phyloP scores from a whole-genome alignment of 1,284 basidiomycete genomes.

The Ustilago esculenta region DNA sequence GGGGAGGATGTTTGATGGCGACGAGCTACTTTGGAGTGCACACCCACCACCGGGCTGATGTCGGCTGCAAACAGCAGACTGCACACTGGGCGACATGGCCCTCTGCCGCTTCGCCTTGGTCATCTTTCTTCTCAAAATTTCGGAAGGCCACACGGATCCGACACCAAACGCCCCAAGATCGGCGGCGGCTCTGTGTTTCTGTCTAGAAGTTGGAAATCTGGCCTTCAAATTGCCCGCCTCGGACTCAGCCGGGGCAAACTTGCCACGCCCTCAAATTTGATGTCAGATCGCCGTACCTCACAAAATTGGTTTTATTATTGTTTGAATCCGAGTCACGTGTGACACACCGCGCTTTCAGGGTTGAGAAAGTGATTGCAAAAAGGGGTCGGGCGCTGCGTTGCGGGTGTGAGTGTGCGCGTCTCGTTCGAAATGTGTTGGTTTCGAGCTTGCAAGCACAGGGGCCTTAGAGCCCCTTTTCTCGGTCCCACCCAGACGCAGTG shows the following conservation, averaged over 20 bases:
- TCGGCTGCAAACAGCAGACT: neutral
- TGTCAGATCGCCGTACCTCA: no score
- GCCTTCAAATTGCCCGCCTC: neutral
- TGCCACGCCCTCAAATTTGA: no score
- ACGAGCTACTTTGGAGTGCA: constrained; percentile 1
- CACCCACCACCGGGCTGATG: neutral
- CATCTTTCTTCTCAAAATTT: constrained; percentile 34
- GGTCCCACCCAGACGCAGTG: no score
- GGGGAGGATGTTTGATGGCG: neutral
- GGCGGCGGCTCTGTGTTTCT: no score
- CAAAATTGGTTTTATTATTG: no score
- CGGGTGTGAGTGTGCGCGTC: neutral
- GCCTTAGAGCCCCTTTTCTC: constrained; percentile 6
- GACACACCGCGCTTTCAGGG: no score
- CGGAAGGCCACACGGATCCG: constrained; percentile 31
- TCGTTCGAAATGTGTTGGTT: constrained; percentile 9
- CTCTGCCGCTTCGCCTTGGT: neutral
- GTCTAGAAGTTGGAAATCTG: constrained; percentile 4
- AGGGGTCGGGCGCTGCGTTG: neutral
- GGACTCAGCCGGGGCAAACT: no score
- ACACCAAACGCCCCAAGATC: neutral
- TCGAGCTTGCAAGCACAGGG: constrained; percentile 1
- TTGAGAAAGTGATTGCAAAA: no score
- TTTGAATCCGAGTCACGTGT: neutral
- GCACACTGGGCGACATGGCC: neutral